Evolutionary conservation across 2,329 filamentous ascomycete species (phyloP).

Genomic region (Cryphonectria japonica): DNA sequence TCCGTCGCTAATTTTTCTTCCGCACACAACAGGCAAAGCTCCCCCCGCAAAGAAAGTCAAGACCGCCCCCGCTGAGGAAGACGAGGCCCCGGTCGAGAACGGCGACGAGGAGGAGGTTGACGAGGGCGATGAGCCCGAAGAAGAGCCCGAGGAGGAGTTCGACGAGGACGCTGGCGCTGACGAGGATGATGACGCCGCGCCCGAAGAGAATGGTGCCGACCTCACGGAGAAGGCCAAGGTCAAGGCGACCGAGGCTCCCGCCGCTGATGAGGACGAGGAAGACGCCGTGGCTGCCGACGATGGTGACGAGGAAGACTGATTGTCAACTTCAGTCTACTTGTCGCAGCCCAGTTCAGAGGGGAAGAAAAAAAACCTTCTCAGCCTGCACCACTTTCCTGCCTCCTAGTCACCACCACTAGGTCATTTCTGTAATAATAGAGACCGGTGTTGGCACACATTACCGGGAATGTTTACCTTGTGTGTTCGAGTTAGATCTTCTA

Average conservation of each 20-base stretch:
- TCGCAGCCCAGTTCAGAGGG: neutral
- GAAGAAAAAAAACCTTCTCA: neutral
- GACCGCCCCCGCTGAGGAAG: constrained; percentile 41
- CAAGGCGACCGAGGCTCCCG: constrained; percentile 35
- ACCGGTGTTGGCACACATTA: neutral
- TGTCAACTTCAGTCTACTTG: neutral
- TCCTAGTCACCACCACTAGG: neutral
- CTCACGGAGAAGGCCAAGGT: constrained; percentile 31
- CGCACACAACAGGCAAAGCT: constrained; percentile 38
- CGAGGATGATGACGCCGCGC: constrained; percentile 25
- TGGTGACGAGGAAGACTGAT: constrained; percentile 37
- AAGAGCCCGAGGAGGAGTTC: constrained; percentile 30
- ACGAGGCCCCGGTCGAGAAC: constrained; percentile 30
- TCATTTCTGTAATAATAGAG: constrained; percentile 7
- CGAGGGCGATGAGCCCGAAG: constrained; percentile 30
- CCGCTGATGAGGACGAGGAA: constrained; percentile 39
- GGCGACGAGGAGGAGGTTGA: constrained; percentile 32
- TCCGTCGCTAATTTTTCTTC: neutral
- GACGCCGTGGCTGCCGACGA: constrained; percentile 38
- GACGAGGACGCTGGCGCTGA: constrained; percentile 35
- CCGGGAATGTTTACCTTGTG: constrained; percentile 1
- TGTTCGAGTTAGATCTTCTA: constrained; percentile 2
- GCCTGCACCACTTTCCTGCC: neutral
- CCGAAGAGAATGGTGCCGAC: constrained; percentile 26
- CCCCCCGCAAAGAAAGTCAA: constrained; percentile 58